Evolutionary conservation across 78 protist genomes (phyloP).

Genomic region (Chrysochromulina parva): DNA sequence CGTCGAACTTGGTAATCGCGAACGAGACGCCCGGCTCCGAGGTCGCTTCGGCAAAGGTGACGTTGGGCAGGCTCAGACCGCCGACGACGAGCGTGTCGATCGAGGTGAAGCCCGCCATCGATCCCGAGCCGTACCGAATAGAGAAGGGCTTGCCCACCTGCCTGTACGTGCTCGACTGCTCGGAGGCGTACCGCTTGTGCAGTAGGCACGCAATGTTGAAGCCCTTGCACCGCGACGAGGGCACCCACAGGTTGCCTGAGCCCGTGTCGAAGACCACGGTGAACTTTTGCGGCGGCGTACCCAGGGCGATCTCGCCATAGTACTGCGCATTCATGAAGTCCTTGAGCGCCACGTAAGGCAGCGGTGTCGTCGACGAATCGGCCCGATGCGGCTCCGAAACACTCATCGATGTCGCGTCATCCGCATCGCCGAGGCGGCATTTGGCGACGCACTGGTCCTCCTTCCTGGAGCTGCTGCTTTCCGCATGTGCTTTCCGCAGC

Average conservation of each 20-base stretch:
- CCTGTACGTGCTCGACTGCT: conserved; percentile 73
- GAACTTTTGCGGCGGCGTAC: conserved; percentile 95
- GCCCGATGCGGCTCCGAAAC: too few relatives aligned
- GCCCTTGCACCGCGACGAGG: not conserved
- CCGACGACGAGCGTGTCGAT: not conserved
- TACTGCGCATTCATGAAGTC: conserved; percentile 71
- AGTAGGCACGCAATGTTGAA: not conserved
- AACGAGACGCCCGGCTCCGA: conserved; percentile 17
- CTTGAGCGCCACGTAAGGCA: too few relatives aligned
- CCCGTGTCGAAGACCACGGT: conserved; percentile 96
- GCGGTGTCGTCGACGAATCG: too few relatives aligned
- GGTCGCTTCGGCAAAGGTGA: not conserved
- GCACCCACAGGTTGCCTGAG: conserved; percentile 91
- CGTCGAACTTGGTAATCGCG: conserved; percentile 50
- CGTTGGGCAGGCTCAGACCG: not conserved
- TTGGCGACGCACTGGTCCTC: too few relatives aligned
- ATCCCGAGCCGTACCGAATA: conserved; percentile 93
- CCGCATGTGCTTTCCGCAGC: too few relatives aligned
- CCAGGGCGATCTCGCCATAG: conserved; percentile 89
- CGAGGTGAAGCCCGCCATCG: conserved; percentile 73
- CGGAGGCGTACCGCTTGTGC: conserved; percentile 63
- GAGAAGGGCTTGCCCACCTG: conserved; percentile 80
- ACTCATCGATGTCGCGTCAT: too few relatives aligned
- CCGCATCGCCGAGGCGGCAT: too few relatives aligned
- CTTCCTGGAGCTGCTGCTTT: too few relatives aligned